Percentiles rank a stretch among this genome's conserved stretches.
Conservation (phyloP, 345 rosid genomes). For the Bruguiera parviflora region DNA sequence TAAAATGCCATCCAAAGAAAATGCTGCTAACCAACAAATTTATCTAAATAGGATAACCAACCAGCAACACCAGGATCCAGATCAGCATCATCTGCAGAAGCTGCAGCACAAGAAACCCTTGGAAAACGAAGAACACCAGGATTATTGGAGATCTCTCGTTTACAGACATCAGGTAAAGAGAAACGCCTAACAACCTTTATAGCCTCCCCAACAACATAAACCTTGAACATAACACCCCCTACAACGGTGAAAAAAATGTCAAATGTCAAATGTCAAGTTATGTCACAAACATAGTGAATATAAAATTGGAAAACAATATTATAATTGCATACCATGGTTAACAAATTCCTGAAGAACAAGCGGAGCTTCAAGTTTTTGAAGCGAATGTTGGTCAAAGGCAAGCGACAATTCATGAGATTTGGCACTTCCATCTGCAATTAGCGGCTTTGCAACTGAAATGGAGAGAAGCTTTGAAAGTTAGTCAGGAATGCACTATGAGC, state of each 20-base stretch:
- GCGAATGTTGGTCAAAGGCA: slow-evolving; percentile 61
- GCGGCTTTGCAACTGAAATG: slow-evolving; percentile 72
- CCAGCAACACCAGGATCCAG: slow-evolving; percentile 62
- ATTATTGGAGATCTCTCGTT: slow-evolving; percentile 44
- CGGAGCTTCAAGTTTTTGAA: slow-evolving; percentile 72
- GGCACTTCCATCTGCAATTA: slow-evolving; percentile 74
- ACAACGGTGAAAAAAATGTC: slow-evolving; percentile 11
- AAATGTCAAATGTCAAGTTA: not conserved
- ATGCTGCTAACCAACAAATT: not conserved
- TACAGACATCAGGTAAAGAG: slow-evolving; percentile 80
- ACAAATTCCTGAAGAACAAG: slow-evolving; percentile 87
- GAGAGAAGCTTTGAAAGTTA: not conserved
- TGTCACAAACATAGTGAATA: not conserved
- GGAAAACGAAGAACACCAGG: slow-evolving; percentile 62
- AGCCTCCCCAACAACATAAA: slow-evolving; percentile 79
- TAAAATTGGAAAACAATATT: not conserved
- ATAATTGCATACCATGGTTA: slow-evolving; percentile 59
- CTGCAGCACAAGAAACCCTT: slow-evolving; percentile 65
- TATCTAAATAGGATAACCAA: slow-evolving; percentile 5
- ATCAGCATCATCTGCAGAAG: slow-evolving; percentile 69
- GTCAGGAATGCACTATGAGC: not conserved
- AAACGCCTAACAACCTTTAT: slow-evolving; percentile 76
- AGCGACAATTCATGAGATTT: slow-evolving; percentile 77
- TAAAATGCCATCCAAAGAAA: not conserved
- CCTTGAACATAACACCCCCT: slow-evolving; percentile 84